A percentile compares a stretch with the other conserved stretches of the same genome.
phyloP scores from a whole-genome alignment of 2,329 filamentous ascomycete species.

The Trichophyton benhamiae region DNA sequence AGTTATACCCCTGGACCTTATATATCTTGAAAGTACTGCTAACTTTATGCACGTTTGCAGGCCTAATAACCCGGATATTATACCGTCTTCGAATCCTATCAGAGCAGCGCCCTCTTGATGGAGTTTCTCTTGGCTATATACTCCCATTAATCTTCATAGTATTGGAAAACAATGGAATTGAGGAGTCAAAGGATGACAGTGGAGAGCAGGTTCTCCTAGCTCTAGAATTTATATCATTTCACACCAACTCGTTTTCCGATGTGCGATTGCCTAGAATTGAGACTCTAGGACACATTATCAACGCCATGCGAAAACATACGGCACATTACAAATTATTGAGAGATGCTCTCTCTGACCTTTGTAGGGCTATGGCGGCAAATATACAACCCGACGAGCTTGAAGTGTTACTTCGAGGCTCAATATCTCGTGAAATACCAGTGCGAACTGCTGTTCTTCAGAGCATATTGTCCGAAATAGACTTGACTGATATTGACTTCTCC shows the following conservation, averaged over 20 bases:
- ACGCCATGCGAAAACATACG: constrained; percentile 74
- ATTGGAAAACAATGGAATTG: constrained; percentile 64
- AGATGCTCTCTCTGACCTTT: constrained; percentile 79
- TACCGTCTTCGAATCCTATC: constrained; percentile 82
- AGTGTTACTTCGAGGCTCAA: constrained; percentile 63
- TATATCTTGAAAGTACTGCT: background rate
- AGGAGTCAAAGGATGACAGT: constrained; percentile 54
- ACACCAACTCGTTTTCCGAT: constrained; percentile 66
- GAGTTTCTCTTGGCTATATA: constrained; percentile 74
- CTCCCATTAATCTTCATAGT: constrained; percentile 71
- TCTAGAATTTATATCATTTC: constrained; percentile 77
- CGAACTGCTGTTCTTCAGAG: constrained; percentile 76
- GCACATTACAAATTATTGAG: constrained; percentile 94
- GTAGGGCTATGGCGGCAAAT: constrained; percentile 71
- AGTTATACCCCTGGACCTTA: constrained; percentile 9
- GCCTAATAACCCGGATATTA: constrained; percentile 71
- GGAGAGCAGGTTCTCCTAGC: constrained; percentile 81
- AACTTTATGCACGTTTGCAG: constrained; percentile 16
- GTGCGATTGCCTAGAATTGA: constrained; percentile 62
- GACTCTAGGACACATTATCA: constrained; percentile 58
- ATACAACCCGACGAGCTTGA: constrained; percentile 60
- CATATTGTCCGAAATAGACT: constrained; percentile 80
- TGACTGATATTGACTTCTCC: constrained; percentile 74
- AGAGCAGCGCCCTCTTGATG: constrained; percentile 88
- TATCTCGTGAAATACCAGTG: constrained; percentile 67